These are phyloP conservation scores for Gypsophila paniculata DNA, from an alignment of 179 eudicot species.

Conservation along the genomic window DNA sequence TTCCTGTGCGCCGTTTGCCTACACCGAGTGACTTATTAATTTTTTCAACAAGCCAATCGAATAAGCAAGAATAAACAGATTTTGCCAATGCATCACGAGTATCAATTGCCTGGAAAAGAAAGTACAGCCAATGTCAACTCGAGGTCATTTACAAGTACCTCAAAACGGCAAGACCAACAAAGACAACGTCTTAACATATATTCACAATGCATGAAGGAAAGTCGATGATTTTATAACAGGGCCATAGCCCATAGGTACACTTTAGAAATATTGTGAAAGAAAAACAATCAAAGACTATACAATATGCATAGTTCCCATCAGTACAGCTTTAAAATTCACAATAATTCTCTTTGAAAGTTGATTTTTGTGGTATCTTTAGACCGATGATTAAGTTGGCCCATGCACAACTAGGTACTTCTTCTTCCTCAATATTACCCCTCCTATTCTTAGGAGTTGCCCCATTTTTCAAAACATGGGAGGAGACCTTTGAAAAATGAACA, in stretches of 20 bases:
- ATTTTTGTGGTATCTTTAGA: background rate
- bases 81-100: constrained; percentile 94
- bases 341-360: background rate
- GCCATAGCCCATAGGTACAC: constrained; percentile 3
- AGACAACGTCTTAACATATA: background rate
- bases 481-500: background rate
- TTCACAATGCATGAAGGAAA: constrained; percentile 5
- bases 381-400: background rate
- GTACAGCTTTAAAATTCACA: background rate
- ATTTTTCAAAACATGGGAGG: background rate
- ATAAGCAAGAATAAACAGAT: constrained; percentile 85
- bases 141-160: constrained; percentile 11
- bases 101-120: constrained; percentile 68
- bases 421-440: background rate
- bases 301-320: background rate
- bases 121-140: constrained; percentile 14
- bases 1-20: constrained; percentile 82
- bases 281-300: background rate
- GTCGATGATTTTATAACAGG: background rate
- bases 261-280: background rate
- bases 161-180: background rate
- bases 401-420: background rate
- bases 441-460: background rate
- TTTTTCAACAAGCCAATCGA: constrained; percentile 97
- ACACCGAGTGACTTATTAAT: constrained; percentile 83